Base-by-base conservation (phyloP, 148 eudicot species). In the Dianthus caryophyllus region DNA sequence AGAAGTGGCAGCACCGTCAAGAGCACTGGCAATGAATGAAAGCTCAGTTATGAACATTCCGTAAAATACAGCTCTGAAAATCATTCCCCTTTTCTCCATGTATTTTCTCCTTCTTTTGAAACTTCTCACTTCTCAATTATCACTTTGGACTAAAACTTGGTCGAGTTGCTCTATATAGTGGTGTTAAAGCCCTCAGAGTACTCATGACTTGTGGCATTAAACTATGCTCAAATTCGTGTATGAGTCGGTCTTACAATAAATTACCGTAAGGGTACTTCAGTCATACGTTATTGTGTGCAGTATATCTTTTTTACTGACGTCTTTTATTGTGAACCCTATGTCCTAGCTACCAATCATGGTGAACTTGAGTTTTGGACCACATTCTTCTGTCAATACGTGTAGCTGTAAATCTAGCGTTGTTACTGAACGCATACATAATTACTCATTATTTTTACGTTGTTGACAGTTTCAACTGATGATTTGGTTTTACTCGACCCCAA, bases 21-120 rank as follows among this genome's bases (percentile, higher is more conserved):
- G 75, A 72, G 74, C 74, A 69, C 44, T 31, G 21, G 70, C 64
- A 17, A 65, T 30, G 50, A 41, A 33, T 2, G 24, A 22, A 47
- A 56, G 67, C 39, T 36, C 62, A 41, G 21, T 53, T 57, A 79
- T 56, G 14, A 70, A 41, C 66, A 79, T 47, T 67, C 76, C 69
- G 55, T 71, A 69, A 50, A 56, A 51, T 44, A 50, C 50, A 27
- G 41, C 31, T 29, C 33, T 51, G 25, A 65, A 18, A 30, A 51
- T 71, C n/a, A 24, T 33, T 58, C 66, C 47, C 14, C 13, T 30
- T 53, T 47, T 69, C 69, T 61, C 78, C 79, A 76, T 79, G 20
- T 54, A 36, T 33, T 38, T 38, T 26, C 41, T 21, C 20, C 58
- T 59, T 47, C 13, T 36, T 22, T 1, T 69, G 36, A 50, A 24